These are phyloP conservation scores for Neofusicoccum kwambonambiense DNA, from an alignment of 2,329 filamentous ascomycete species.

Conservation along the genomic window DNA sequence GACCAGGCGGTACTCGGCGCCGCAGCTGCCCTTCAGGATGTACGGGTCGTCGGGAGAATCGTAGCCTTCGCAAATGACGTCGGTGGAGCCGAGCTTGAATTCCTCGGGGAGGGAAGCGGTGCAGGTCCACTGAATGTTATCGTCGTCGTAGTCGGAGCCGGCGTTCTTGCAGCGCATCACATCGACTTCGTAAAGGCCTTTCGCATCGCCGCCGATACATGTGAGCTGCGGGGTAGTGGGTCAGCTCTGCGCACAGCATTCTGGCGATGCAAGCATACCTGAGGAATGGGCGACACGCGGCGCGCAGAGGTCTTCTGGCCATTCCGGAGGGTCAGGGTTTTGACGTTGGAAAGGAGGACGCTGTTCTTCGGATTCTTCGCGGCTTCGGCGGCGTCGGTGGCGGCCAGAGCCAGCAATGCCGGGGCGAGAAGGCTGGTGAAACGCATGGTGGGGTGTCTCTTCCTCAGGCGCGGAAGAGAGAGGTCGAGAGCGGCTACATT, in stretches of 20 bases:
- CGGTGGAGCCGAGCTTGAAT: conserved; percentile 77
- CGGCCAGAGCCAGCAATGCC: conserved; percentile 31
- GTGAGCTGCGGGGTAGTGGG: conserved; percentile 55
- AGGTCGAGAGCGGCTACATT: conserved; percentile 2
- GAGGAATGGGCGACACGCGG: conserved; percentile 70
- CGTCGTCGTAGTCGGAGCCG: conserved; percentile 75
- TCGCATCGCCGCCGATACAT: conserved; percentile 65
- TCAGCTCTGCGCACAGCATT: not conserved
- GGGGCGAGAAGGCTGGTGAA: conserved; percentile 30
- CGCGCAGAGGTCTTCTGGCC: conserved; percentile 70
- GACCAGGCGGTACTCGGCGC: conserved; percentile 80
- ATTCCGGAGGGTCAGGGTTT: conserved; percentile 73
- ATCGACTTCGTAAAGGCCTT: conserved; percentile 69
- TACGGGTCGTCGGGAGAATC: conserved; percentile 72
- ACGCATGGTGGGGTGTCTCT: conserved; percentile 28
- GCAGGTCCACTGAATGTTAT: conserved; percentile 88
- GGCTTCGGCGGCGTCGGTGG: conserved; percentile 28
- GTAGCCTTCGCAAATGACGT: conserved; percentile 93
- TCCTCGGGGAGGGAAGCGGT: conserved; percentile 61
- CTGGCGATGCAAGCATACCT: conserved; percentile 28
- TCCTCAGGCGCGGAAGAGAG: conserved; percentile 4
- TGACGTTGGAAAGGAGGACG: conserved; percentile 65
- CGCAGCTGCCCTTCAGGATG: conserved; percentile 89
- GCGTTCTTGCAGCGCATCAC: conserved; percentile 88
- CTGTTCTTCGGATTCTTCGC: conserved; percentile 43